A percentile compares a stretch with the other conserved stretches of the same genome.
Conservation (phyloP, 2,329 filamentous ascomycete species). For the Mycosphaerella sp. region DNA sequence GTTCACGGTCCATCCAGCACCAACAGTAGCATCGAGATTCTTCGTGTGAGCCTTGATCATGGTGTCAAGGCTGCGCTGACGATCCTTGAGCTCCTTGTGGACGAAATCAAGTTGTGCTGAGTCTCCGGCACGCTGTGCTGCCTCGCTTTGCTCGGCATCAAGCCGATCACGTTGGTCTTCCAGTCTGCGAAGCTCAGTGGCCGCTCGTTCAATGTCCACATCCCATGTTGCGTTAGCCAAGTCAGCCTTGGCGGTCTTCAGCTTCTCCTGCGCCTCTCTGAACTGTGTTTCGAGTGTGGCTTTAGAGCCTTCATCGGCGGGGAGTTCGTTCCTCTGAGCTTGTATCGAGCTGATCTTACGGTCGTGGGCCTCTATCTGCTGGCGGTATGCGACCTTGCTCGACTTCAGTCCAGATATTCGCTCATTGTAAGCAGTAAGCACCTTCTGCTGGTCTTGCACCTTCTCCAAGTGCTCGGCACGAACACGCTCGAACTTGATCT, state of each 20-base stretch:
- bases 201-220: slow-evolving; percentile 59
- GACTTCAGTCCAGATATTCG: slow-evolving; percentile 66
- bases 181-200: slow-evolving; percentile 59
- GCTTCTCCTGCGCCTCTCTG: slow-evolving; percentile 58
- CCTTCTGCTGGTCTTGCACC: slow-evolving; percentile 63
- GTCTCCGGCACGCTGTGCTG: slow-evolving; percentile 72
- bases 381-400: slow-evolving; percentile 65
- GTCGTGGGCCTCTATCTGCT: slow-evolving; percentile 68
- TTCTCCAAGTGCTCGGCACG: slow-evolving; percentile 70
- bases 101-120: slow-evolving; percentile 77
- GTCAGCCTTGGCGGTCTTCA: slow-evolving; percentile 58
- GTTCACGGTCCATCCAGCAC: slow-evolving; percentile 60
- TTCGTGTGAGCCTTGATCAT: slow-evolving; percentile 68
- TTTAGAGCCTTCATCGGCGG: slow-evolving; percentile 78
- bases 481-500: slow-evolving; percentile 66
- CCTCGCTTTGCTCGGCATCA: slow-evolving; percentile 74
- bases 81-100: slow-evolving; percentile 70
- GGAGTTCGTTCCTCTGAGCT: slow-evolving; percentile 62
- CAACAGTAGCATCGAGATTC: slow-evolving; percentile 61
- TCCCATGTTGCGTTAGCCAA: slow-evolving; percentile 64
- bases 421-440: slow-evolving; percentile 67
- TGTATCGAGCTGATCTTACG: slow-evolving; percentile 62
- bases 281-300: slow-evolving; percentile 69
- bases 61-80: slow-evolving; percentile 68
- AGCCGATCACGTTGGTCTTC: slow-evolving; percentile 68